Base-by-base conservation (phyloP, 2,329 filamentous ascomycete genomes). In the Daldinia eschscholtzii region DNA sequence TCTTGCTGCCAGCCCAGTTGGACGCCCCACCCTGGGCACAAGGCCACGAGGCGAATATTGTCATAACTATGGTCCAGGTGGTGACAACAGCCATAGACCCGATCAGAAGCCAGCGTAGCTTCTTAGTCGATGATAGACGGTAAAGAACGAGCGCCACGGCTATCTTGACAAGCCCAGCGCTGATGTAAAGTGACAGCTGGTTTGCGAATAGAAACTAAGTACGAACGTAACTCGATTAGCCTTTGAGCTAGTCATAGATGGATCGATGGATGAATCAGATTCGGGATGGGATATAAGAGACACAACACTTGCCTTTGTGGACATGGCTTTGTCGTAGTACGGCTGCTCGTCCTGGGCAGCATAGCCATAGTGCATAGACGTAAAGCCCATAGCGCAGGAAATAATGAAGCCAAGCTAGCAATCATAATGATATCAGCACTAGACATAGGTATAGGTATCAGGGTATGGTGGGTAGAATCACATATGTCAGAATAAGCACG, bases 121-220 rank as follows among this genome's bases (percentile, higher is more conserved):
- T 64, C 46, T 64, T 74, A 0, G 73, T 72, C 15, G 72, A 64
- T 9, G 76, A 72, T 1, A 79, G 72, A 12, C 78, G 77, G 64
- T 75, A 76, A 26, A 79, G 75, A 10, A 79, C 77, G n/a, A 79
- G 70, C 2, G 77, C 77, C 10, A 79, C 77, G 6, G 77, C 78
- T 39, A 79, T 53, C 68, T 79, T 79, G 18, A 78, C 74, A 1
- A 79, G 57, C 6, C 78, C 78, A 5, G 77, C 76, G 5, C 76
- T 74, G 57, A 79, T 74, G 58, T 79, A 79, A 7, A 78, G 65
- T 2, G 69, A 61, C 20, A 77, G 52, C 61, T 79, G 77, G 37
- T 77, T 77, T 12, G 75, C 77, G 53, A 73, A 77, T 37, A 75
- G 73, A 59, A 73, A 78, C 78, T 79, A 28, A 50, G 23, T 18